Conservation (phyloP, 2,329 filamentous ascomycete genomes). For the Colletotrichum abscissum region DNA sequence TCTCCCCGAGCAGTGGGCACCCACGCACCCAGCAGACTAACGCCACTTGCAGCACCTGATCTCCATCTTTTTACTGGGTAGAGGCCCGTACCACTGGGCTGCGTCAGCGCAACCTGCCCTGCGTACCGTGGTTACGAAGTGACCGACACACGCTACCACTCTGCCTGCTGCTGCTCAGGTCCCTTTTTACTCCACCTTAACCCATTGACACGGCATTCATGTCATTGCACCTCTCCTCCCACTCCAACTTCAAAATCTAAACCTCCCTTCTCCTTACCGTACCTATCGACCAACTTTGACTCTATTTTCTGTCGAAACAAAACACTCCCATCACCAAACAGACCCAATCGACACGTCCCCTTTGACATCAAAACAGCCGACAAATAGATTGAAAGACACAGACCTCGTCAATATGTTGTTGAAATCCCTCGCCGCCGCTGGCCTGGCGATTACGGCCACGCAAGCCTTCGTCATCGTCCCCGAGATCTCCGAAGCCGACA, state of each 20-base stretch:
- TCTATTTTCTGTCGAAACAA: background rate
- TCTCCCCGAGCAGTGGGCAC: background rate
- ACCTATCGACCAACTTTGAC: background rate
- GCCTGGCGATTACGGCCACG: constrained; percentile 45
- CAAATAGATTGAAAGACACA: background rate
- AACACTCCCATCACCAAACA: background rate
- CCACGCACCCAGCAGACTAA: constrained; percentile 8
- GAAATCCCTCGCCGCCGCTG: constrained; percentile 46
- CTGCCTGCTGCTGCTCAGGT: constrained; percentile 8
- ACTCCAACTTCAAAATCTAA: constrained; percentile 2
- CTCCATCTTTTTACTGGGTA: constrained; percentile 17
- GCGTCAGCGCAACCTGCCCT: constrained; percentile 15
- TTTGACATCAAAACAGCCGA: background rate
- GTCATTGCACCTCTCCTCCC: constrained; percentile 29
- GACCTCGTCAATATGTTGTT: constrained; percentile 44
- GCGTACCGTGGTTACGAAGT: background rate
- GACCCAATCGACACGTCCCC: background rate
- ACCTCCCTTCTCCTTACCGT: background rate
- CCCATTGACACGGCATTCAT: constrained; percentile 17
- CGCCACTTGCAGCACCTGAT: constrained; percentile 25
- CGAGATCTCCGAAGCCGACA: constrained; percentile 55
- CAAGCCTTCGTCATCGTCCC: constrained; percentile 67
- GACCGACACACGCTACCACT: constrained; percentile 3
- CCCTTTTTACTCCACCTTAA: constrained; percentile 27
- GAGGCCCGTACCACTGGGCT: background rate